Evolutionary conservation across 2,329 filamentous ascomycete species (phyloP), one percentile per base, ranked within the genome.

Genomic region (Metarhizium robertsii): DNA sequence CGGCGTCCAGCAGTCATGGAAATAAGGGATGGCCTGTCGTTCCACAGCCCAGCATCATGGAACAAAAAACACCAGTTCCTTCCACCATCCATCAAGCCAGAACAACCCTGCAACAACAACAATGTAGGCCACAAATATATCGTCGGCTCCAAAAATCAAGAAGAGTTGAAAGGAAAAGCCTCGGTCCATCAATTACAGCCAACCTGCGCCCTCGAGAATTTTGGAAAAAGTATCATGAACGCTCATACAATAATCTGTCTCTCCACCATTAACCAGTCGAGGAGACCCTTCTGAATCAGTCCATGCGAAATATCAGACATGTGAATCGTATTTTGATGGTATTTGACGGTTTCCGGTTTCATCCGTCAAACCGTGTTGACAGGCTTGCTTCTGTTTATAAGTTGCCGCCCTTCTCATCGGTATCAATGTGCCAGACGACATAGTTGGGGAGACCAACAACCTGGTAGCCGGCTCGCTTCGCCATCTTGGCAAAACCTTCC

Each of bases 401-500:
- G 69, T 97, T 97, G 38, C 91, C 90, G 38, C 84, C 82, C 79
- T 96, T 96, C 77, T 99, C 94, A 55, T 92, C 84, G 2, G 94
- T 99, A 71, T 99, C 94, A 65, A 96, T 89, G 69, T 99, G 94
- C 94, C 94, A 99, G 57, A 99, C 92, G 52, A 99, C 86, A 69
- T 99, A 99, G 71, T 99, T 99, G 46, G 92, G 94, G 55, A 99
- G 77, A 49, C 94, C 94, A 62, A 90, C 83, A 30, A 99, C 94
- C 66, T 90, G 81, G 69, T 96, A 97, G 48, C 94, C 94, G 18
- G 94, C 94, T 60, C 91, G 81, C 76, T 95, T 96, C 57, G 94
- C 94, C 94, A 99, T 99, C 71, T 95, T 96, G 42, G 94, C 94
- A 67, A 99, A 99, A 6, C 94, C 94, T 74, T 99, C 94, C 4